Base-by-base conservation (phyloP, 2,329 filamentous ascomycete genomes). In the Immersiporthe knoxdaviesiana region DNA sequence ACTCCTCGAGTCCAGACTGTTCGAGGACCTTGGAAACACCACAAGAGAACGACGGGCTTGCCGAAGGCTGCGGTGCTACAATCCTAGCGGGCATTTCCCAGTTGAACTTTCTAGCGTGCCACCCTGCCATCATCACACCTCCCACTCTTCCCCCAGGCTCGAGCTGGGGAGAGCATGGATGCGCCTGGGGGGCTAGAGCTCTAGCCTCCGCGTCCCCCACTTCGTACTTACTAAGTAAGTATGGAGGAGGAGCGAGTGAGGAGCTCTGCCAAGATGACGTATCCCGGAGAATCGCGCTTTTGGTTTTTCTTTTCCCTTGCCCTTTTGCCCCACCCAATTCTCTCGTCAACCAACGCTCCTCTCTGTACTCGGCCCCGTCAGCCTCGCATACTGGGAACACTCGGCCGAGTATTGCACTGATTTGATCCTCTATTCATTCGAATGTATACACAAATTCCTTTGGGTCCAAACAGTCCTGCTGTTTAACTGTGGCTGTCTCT, bases 141-240 rank as follows among this genome's bases (percentile, higher is more conserved):
- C 39, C 37, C 59, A 62, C 11, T 14, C 59, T n/a, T n/a, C 37
- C 54, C 54, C 54, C 18, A 39, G 35, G 21, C n/a, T 27, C 24
- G 32, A 54, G 63, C 63, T 65, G 63, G 63, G 63, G 63, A 41
- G 52, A 54, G 32, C 66, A 68, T 68, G 67, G 67, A 52, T 68
- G 32, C 8, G 67, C 61, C 67, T 65, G 67, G 67, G 67, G 67
- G 24, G 27, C 35, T n/a, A 32, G 56, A 59, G 61, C 41, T 64
- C 61, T 52, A 68, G 52, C 37, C 67, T 68, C 67, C 67, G 62
- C 67, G 41, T 68, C 60, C 67, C 52, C 67, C 67, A 52, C 62
- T 63, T 18, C 37, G 27, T 21, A 39, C 27, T n/a, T n/a, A n/a
- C n/a, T n/a, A n/a, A n/a, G n/a, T n/a, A n/a, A n/a, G n/a, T n/a